Evolutionary conservation across 2,329 filamentous ascomycete genomes (phyloP), one percentile per base, ranked within the genome.

Genomic region (Colletotrichum sp.): DNA sequence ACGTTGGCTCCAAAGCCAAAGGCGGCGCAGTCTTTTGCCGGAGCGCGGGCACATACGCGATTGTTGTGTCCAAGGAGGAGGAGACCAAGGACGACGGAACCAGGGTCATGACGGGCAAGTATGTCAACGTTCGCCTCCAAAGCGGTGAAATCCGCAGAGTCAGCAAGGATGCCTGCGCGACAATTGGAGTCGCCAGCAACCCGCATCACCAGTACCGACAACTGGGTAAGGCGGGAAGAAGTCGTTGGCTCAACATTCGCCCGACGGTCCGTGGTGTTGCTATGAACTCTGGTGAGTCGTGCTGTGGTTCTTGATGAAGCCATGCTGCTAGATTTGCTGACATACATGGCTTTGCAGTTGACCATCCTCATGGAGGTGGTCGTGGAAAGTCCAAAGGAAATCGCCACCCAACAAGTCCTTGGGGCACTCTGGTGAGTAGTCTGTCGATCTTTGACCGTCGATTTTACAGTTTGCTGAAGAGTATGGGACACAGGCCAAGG

Each of bases 381-480:
- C 93, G 97, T 90, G 97, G 97, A 88, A 99, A 99, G 88, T 98
- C 96, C 73, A 99, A 99, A 95, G 96, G 97, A 92, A 98, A 98
- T 83, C 93, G 96, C 77, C 91, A 98, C 83, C 97, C 97, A 38
- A 95, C 97, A 80, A 98, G 95, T 87, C 97, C 97, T 75, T 99
- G 97, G 97, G 97, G 97, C 84, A 94, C 93, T 83, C 96, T 95
- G 83, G 96, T 97, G 94, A 88, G 95, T 92, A 79, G 52, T 77
- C 32, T 58, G 43, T 55, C 48, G 21, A 21, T 13, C 13, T 12
- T 15, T 36, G n/a, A 7, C 8, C 26, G 16, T n/a, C 28, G 58
- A 16, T 43, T 69, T 36, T 16, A 38, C 12, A 30, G 30, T 30
- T 21, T 52, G 76, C 83, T 87, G 76, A 87, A 80, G 62, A 48